Percentiles rank a stretch among this genome's conserved stretches.
Conservation (phyloP, 1,284 basidiomycete genomes). For the Rhizoctonia solani region DNA sequence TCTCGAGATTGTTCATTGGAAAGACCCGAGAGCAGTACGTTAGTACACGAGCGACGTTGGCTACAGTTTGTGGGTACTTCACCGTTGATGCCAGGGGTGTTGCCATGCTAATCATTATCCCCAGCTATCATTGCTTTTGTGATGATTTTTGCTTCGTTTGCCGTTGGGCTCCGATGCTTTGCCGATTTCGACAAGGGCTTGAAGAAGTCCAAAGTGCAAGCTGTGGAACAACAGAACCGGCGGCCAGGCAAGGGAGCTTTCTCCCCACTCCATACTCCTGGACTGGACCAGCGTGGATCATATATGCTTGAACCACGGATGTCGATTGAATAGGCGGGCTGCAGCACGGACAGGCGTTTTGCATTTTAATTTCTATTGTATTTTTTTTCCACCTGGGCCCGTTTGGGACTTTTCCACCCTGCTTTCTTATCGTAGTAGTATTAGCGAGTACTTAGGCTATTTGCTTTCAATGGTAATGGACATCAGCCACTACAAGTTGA, state of each 20-base stretch:
- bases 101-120: constrained; percentile 24
- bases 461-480: background rate
- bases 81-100: background rate
- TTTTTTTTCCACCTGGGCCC: no score
- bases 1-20: constrained; percentile 75
- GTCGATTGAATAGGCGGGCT: constrained; percentile 54
- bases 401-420: background rate
- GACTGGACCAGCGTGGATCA: constrained; percentile 53
- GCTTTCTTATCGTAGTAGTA: background rate
- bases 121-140: constrained; percentile 74
- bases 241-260: constrained; percentile 47
- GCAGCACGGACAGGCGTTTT: constrained; percentile 5
- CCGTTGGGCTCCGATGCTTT: constrained; percentile 75
- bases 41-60: constrained; percentile 74
- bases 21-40: constrained; percentile 57
- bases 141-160: constrained; percentile 69
- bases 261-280: constrained; percentile 56
- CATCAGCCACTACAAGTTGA: background rate
- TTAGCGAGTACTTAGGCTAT: background rate
- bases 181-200: constrained; percentile 78
- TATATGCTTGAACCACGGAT: constrained; percentile 51
- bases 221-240: constrained; percentile 17
- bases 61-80: constrained; percentile 69
- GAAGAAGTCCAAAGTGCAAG: constrained; percentile 60
- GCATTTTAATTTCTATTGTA: constrained; percentile 8